These are phyloP conservation scores for Cyberlindnera sargentensis DNA, from an alignment of 805 yeast species.

Conservation along the genomic window DNA sequence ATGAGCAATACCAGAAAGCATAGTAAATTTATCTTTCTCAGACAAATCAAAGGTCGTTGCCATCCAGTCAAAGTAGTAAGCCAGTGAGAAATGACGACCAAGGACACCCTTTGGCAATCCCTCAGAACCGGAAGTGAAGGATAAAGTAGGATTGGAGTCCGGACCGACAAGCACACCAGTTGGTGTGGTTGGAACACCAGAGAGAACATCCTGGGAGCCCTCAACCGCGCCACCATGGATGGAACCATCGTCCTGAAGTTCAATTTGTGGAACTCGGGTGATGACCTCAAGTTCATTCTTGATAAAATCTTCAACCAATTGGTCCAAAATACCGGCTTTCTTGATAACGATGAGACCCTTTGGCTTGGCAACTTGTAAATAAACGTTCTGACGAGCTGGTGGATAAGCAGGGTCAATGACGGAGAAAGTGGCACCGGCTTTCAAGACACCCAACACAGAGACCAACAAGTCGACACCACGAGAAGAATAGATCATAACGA, in stretches of 20 bases:
- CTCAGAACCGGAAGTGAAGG: constrained; percentile 96
- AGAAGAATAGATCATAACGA: constrained; percentile 95
- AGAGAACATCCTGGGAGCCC: constrained; percentile 41
- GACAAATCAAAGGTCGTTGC: constrained; percentile 72
- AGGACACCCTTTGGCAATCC: constrained; percentile 98
- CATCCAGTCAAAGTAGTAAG: constrained; percentile 99
- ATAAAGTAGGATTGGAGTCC: constrained; percentile 92
- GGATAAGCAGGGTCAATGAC: constrained; percentile 99
- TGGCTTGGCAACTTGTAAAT: constrained; percentile 90
- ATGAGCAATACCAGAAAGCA: constrained; percentile 98
- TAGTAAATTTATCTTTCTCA: constrained; percentile 82
- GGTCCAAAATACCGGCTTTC: constrained; percentile 81
- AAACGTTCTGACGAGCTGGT: constrained; percentile 93
- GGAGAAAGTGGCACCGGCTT: constrained; percentile 98
- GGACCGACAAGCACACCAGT: constrained; percentile 96
- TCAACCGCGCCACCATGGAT: constrained; percentile 49
- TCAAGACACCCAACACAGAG: constrained; percentile 95
- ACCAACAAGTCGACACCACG: constrained; percentile 96
- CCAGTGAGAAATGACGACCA: constrained; percentile 94
- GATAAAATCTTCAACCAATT: constrained; percentile 73
- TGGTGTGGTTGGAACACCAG: constrained; percentile 41
- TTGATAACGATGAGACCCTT: constrained; percentile 82
- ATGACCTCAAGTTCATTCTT: constrained; percentile 62
- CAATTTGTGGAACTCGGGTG: constrained; percentile 70
- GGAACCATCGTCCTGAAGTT: constrained; percentile 68